phyloP scores from a whole-genome alignment of 805 yeast species.

The Candida pseudoglaebosa region DNA sequence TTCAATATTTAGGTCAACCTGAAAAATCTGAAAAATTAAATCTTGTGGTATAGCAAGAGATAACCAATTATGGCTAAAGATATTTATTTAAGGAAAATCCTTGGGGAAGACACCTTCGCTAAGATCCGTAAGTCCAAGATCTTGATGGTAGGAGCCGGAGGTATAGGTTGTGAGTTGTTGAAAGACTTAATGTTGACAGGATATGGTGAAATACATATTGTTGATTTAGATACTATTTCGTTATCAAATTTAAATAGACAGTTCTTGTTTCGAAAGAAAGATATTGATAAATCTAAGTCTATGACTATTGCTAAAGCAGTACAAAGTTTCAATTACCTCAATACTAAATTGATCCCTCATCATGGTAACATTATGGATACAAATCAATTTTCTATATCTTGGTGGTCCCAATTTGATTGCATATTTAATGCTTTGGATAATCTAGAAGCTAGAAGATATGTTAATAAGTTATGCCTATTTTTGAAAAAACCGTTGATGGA shows the following conservation, averaged over 20 bases:
- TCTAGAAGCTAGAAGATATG: conserved; percentile 86
- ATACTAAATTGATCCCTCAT: conserved; percentile 66
- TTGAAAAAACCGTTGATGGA: conserved; percentile 78
- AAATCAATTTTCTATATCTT: conserved; percentile 60
- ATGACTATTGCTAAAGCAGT: conserved; percentile 84
- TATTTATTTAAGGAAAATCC: conserved; percentile 40
- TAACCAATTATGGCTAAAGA: conserved; percentile 31
- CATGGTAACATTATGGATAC: conserved; percentile 87
- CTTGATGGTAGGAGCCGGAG: conserved; percentile 91
- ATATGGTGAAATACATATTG: conserved; percentile 82
- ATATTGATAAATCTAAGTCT: conserved; percentile 85
- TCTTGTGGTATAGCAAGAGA: not conserved
- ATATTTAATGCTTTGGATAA: conserved; percentile 94
- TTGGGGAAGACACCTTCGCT: conserved; percentile 33
- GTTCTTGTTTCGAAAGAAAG: conserved; percentile 83
- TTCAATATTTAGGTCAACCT: no score
- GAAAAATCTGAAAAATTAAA: not conserved
- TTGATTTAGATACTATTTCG: conserved; percentile 95
- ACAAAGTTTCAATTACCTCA: conserved; percentile 56
- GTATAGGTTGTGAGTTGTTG: conserved; percentile 89
- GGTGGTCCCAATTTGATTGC: conserved; percentile 71
- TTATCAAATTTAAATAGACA: conserved; percentile 90
- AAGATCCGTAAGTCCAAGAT: conserved; percentile 47
- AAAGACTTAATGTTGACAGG: conserved; percentile 78
- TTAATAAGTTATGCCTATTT: conserved; percentile 77